Conservation (phyloP, 1,139 yeast genomes). For the Hyphopichia wangnamkhiaoensis region DNA sequence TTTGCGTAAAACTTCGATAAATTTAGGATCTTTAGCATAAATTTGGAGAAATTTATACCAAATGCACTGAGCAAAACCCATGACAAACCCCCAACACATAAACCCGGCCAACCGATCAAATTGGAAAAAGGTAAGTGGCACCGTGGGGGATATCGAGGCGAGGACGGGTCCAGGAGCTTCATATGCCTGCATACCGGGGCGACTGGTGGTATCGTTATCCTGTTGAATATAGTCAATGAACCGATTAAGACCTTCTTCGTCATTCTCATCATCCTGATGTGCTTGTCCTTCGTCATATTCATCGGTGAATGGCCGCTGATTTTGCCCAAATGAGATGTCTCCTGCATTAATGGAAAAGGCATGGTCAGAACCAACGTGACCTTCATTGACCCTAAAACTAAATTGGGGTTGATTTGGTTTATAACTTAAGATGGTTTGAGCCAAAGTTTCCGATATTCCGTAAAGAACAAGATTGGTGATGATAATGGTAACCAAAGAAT, state of each 20-base stretch:
- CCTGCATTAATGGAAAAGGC: not conserved
- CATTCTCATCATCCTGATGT: conserved; percentile 12
- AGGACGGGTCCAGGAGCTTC: conserved; percentile 1
- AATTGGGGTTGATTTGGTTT: conserved; percentile 22
- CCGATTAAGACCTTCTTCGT: conserved; percentile 33
- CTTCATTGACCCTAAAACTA: conserved; percentile 22
- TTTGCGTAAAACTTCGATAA: conserved; percentile 80
- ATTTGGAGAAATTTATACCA: conserved; percentile 89
- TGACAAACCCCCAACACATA: conserved; percentile 76
- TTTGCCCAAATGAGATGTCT: not conserved
- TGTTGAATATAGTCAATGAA: conserved; percentile 39
- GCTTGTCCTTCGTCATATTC: conserved; percentile 13
- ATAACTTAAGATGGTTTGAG: conserved; percentile 64
- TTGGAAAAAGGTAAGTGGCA: conserved; percentile 48
- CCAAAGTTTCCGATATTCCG: conserved; percentile 88
- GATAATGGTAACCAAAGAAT: conserved; percentile 73
- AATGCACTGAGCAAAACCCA: conserved; percentile 81
- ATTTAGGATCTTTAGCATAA: conserved; percentile 77
- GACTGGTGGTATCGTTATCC: conserved; percentile 19
- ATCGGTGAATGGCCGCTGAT: not conserved
- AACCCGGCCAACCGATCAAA: conserved; percentile 77
- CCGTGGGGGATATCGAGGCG: conserved; percentile 10
- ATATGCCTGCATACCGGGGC: conserved; percentile 3
- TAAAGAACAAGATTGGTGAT: conserved; percentile 80
- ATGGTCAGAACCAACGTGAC: conserved; percentile 1